Base-by-base conservation (phyloP, 2,329 filamentous ascomycete genomes). In the Colletotrichum chrysophilum region DNA sequence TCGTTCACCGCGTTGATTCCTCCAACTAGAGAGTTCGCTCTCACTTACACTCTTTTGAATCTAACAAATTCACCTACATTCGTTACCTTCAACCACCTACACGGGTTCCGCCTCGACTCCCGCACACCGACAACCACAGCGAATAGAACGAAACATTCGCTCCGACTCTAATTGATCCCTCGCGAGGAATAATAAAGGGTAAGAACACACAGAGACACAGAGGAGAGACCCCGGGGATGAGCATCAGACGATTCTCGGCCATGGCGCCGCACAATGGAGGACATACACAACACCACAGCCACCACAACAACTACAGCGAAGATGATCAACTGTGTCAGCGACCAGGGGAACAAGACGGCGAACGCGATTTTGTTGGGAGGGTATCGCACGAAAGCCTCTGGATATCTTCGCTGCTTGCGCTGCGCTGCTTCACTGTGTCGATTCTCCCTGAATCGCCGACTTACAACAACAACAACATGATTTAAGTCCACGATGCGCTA, bases 11-110 rank as follows among this genome's bases (percentile, higher is more conserved):
- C 62, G 70, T 75, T 75, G 70, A 74, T 76, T 76, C 70, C 62
- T 75, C 74, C 74, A 76, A 76, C 74, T 76, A 74, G 74, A 76
- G 74, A 74, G 70, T 70, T 74, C 70, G 74, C 74, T 76, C 74
- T 76, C 74, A 75, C 36, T 74, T 70, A 76, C 74, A 76, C 74
- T 76, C 74, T 61, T 76, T 76, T 76, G 74, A 75, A 76, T 74
- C 62, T 58, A 9, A n/a, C 61, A 72, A 66, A 30, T 74, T 61
- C 61, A 55, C 71, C 60, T 72, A 58, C 74, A 76, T 66, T 76
- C 74, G 66, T 76, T 76, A 76, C 64, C 26, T 66, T 66, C 24
- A 34, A 70, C 30, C 52, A 75, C 52, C 52, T 61, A 56, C 10
- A 38, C 66, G 64, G 38, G 18, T 61, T 70, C 60, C 64, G 64